Conservation (phyloP, 306 rosid genomes). For the Gillenia trifoliata region DNA sequence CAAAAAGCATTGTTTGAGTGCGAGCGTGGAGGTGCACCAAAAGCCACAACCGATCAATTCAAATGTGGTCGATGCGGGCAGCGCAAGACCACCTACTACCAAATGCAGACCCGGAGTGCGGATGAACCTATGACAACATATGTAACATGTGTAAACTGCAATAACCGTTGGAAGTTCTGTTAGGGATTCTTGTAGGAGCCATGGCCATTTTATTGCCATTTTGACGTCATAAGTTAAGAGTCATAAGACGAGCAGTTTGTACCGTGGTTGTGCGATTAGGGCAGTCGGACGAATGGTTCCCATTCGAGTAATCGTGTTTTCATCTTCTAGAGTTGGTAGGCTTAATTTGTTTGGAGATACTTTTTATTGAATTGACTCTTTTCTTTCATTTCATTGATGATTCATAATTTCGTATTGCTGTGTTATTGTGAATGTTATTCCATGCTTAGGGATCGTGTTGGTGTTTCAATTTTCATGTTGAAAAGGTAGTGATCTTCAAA, state of each 20-base stretch:
- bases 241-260: constrained; percentile 22
- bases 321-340: constrained; percentile 8
- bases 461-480: too few species aligned
- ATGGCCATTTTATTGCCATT: constrained; percentile 18
- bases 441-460: neutral
- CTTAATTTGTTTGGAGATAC: constrained; percentile 5
- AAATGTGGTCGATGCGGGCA: constrained; percentile 90
- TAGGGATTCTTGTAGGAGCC: constrained; percentile 34
- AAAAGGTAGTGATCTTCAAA: too few species aligned
- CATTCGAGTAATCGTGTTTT: neutral
- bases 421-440: neutral
- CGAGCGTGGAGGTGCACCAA: constrained; percentile 59
- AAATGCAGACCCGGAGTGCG: constrained; percentile 99
- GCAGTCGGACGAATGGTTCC: neutral
- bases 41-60: constrained; percentile 92
- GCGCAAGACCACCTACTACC: constrained; percentile 86
- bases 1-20: constrained; percentile 84
- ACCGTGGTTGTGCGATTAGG: constrained; percentile 20
- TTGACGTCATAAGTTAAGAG: constrained; percentile 15
- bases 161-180: constrained; percentile 98
- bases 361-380: constrained; percentile 14
- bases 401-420: neutral
- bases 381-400: neutral
- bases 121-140: constrained; percentile 99
- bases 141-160: constrained; percentile 84